Base-by-base conservation (phyloP, 768 basidiomycete genomes). In the Naganishia antarctica region DNA sequence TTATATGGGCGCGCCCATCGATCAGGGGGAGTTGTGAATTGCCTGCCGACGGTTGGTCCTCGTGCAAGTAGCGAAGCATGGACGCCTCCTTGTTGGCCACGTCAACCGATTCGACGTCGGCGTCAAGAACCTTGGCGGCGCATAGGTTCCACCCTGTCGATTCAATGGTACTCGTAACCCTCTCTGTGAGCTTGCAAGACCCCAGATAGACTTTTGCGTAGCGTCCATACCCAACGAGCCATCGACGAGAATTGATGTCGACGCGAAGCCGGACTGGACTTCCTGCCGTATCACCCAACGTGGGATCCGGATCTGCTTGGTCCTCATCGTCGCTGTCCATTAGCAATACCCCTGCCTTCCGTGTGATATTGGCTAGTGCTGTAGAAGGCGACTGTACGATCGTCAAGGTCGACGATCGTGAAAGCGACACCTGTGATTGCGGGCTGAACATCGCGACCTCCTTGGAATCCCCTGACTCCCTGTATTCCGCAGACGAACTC, bases 71-170 rank as follows among this genome's bases (percentile, higher is more conserved):
- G 34, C 23, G 32, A 3, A 57, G 34, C 18, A 26, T 41, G 2
- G 28, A 53, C 1, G 77, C 79, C 66, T 80, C 80, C 59, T 75
- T 71, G 18, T 78, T 59, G 0, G 79, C 79, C 65, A 78, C 71
- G 7, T 73, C 70, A 59, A 80, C 76, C 11, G 72, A 72, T 60
- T 80, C 78, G 26, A 72, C 70, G 62, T 80, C 80, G 0, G 73
- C 69, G 3, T 72, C 69, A 26, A 78, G 61, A 13, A 76, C 67
- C 69, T 81, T 81, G n/a, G 74, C 78, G 0, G 79, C 79, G 60
- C 80, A 81, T 4, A 80, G 61, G 23, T 53, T 63, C 76, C 80
- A 76, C n/a, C 46, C 61, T n/a, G 64, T 66, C 28, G 63, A 66
- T n/a, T n/a, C 63, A 15, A 1, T 59, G 48, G 9, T 63, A 60